phyloP scores from a whole-genome alignment of 495 filamentous ascomycete genomes.

The Aspergillus indologenus region DNA sequence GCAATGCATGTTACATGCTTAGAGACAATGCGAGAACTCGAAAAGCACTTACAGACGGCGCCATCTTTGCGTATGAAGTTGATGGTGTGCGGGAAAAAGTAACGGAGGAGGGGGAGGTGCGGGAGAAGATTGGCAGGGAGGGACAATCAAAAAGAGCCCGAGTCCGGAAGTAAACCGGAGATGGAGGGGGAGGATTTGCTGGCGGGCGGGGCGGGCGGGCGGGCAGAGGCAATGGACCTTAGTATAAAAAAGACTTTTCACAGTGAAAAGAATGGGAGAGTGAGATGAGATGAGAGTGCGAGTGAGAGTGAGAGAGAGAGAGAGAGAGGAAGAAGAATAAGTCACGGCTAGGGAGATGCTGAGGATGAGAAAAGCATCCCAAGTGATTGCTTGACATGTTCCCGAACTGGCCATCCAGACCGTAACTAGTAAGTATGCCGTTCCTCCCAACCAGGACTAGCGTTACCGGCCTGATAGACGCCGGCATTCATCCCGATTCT shows the following conservation, averaged over 20 bases:
- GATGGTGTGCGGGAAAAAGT: conserved; percentile 12
- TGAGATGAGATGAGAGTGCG: too few relatives aligned
- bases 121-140: background rate
- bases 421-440: too few relatives aligned
- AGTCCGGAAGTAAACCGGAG: conserved; percentile 1
- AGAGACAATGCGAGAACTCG: background rate
- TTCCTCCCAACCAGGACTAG: background rate
- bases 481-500: background rate
- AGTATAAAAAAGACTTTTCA: too few relatives aligned
- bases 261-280: too few relatives aligned
- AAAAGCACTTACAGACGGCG: conserved; percentile 32
- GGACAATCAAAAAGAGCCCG: background rate
- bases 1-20: background rate
- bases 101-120: conserved; percentile 5
- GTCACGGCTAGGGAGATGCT: too few relatives aligned
- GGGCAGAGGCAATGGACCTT: background rate
- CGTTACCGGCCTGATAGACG: background rate
- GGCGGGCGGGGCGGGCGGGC: background rate
- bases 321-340: background rate
- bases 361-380: too few relatives aligned
- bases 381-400: too few relatives aligned
- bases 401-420: too few relatives aligned
- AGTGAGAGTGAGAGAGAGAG: background rate
- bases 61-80: conserved; percentile 25
- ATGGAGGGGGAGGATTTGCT: background rate